A percentile compares a stretch with the other conserved stretches of the same genome.
These are phyloP conservation scores for Boletus edulis DNA, from an alignment of 768 basidiomycete genomes.

Conservation along the genomic window DNA sequence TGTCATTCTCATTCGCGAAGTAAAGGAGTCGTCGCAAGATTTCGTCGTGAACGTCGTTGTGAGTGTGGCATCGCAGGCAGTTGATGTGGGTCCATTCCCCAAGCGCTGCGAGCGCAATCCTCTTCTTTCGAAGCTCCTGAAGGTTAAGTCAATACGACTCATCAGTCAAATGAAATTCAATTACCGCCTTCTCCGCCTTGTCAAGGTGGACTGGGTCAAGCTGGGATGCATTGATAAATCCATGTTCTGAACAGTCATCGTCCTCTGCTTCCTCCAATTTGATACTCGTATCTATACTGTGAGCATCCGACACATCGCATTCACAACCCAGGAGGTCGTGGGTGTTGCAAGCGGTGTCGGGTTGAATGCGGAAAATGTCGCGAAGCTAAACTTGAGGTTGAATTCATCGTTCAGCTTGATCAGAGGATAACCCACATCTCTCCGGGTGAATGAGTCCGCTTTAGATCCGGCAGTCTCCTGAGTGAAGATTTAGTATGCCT, in stretches of 20 bases:
- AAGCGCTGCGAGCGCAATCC: conserved; percentile 64
- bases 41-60: conserved; percentile 59
- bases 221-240: conserved; percentile 68
- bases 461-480: conserved; percentile 55
- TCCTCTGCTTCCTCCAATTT: conserved; percentile 30
- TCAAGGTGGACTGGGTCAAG: conserved; percentile 44
- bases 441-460: conserved; percentile 81
- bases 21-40: conserved; percentile 52
- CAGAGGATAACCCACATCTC: conserved; percentile 58
- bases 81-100: conserved; percentile 86
- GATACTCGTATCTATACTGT: neutral
- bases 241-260: conserved; percentile 33
- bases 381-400: conserved; percentile 55
- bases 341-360: conserved; percentile 79
- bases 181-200: conserved; percentile 54
- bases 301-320: conserved; percentile 41
- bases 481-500: conserved; percentile 6
- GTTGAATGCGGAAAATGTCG: conserved; percentile 89
- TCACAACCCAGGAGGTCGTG: conserved; percentile 87
- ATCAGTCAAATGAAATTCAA: conserved; percentile 10
- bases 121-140: conserved; percentile 69
- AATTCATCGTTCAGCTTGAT: neutral
- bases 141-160: neutral
- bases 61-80: conserved; percentile 49
- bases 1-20: conserved; percentile 16